Conservation (phyloP, 257 asterid genomes). For the Capsicum baccatum region DNA sequence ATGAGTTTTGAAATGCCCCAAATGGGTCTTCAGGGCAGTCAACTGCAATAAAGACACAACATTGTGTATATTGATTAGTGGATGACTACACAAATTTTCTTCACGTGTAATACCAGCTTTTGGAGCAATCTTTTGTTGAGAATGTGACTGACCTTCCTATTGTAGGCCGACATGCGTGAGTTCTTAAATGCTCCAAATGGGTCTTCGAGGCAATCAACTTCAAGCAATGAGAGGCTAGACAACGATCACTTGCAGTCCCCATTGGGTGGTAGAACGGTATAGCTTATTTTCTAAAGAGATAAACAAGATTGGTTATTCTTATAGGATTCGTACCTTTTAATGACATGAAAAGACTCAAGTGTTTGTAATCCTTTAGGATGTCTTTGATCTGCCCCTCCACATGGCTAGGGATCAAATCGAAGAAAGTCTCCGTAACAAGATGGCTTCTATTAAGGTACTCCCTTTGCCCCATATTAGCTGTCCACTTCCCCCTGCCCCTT, state of each 20-base stretch:
- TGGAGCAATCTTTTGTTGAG: slow-evolving; percentile 22
- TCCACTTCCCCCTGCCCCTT: no score
- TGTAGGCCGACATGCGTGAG: slow-evolving; percentile 92
- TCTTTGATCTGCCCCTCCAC: slow-evolving; percentile 92
- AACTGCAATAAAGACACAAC: slow-evolving; percentile 45
- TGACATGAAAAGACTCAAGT: slow-evolving; percentile 26
- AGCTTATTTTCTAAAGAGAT: slow-evolving; percentile 33
- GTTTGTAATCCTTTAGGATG: slow-evolving; percentile 54
- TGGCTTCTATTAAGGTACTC: slow-evolving; percentile 83
- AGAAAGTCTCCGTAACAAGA: slow-evolving; percentile 78
- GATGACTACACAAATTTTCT: background rate
- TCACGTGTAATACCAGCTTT: background rate
- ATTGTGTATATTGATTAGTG: slow-evolving; percentile 12
- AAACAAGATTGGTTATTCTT: background rate
- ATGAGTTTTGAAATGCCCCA: slow-evolving; percentile 82
- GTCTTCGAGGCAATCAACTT: slow-evolving; percentile 61
- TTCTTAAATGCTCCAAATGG: slow-evolving; percentile 90
- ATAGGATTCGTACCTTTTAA: slow-evolving; percentile 34
- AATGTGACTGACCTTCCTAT: slow-evolving; percentile 13
- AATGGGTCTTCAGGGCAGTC: slow-evolving; percentile 67
- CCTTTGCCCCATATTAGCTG: no score
- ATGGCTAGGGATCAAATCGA: slow-evolving; percentile 94
- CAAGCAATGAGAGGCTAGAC: slow-evolving; percentile 65
- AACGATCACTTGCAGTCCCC: slow-evolving; percentile 83
- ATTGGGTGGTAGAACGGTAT: slow-evolving; percentile 90